These are phyloP conservation scores for Phytopythium sindhum DNA, from an alignment of 352 stramenopile species.

Conservation along the genomic window DNA sequence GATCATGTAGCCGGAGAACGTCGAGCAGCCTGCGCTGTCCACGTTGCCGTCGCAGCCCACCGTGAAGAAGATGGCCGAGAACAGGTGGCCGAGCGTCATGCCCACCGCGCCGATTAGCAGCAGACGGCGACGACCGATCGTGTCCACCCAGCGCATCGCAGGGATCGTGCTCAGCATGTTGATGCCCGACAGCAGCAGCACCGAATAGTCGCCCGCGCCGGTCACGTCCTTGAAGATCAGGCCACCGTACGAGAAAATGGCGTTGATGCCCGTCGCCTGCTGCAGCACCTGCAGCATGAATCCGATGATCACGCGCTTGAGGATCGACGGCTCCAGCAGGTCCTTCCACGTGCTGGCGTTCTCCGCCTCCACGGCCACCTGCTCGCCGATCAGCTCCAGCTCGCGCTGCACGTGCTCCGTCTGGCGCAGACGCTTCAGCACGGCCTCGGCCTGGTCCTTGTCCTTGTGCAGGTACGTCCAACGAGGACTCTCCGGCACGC, in stretches of 20 bases:
- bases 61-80: constrained; percentile 26
- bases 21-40: constrained; percentile 9
- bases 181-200: constrained; percentile 27
- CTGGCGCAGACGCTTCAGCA: constrained; percentile 22
- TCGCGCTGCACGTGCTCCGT: constrained; percentile 23
- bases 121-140: constrained; percentile 23
- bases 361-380: constrained; percentile 19
- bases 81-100: constrained; percentile 23
- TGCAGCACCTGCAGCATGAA: constrained; percentile 28
- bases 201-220: constrained; percentile 16
- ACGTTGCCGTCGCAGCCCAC: constrained; percentile 17
- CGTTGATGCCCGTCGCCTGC: constrained; percentile 31
- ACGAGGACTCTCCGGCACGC: constrained; percentile 29
- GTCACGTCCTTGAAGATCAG: constrained; percentile 30
- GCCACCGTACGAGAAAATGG: constrained; percentile 26
- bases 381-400: constrained; percentile 32
- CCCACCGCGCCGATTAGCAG: constrained; percentile 25
- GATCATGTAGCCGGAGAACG: too few relatives aligned
- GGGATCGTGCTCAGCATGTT: constrained; percentile 30
- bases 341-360: constrained; percentile 14
- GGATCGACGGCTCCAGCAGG: constrained; percentile 19
- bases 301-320: constrained; percentile 21
- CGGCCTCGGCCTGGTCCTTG: constrained; percentile 17
- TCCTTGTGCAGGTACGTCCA: constrained; percentile 28
- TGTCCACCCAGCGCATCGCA: constrained; percentile 30